Evolutionary conservation across 805 yeast genomes (phyloP), one percentile per base, ranked within the genome.

Genomic region (Candida railenensis): DNA sequence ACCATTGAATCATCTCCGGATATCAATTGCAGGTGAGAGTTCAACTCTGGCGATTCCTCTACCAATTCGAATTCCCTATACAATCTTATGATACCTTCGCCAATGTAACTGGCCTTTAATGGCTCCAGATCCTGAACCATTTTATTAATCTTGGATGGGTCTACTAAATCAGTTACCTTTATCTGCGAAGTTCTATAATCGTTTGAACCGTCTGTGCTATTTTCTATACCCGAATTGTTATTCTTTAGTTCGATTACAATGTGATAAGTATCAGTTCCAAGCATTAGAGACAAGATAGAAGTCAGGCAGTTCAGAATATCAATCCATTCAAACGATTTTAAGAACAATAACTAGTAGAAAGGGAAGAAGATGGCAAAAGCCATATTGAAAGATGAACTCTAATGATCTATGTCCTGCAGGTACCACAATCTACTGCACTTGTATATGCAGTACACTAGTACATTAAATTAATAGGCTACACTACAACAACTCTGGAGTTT

Each of bases 81-180:
- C 4, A 89, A 67, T 39, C 87, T 71, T 5, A 89, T 80, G 4
- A 85, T 81, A 0, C 96, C 96, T 45, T 81, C 70, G 1, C 96
- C 96, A 43, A 87, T 57, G 54, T 80, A 76, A 47, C 74, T 74
- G 3, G 92, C 92, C 53, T 71, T 74, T 20, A 85, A 61, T 1
- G 85, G 83, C 56, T 70, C 77, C n/a, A 55, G 48, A 11, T 52
- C 53, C n/a, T 66, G 71, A 16, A 42, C 43, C 54, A 55, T 50
- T 34, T 50, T 43, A 48, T 41, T 51, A 9, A 28, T 28, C 28
- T 46, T 46, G 15, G 50, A 44, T 25, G 58, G 53, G 36, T 50
- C 53, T 41, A 65, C 65, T 25, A 69, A 57, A 12, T 54, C 48
- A 18, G 64, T 59, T 28, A 71, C 56, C 30, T 59, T 53, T 38